These are phyloP conservation scores for Trichomonas gallinae DNA, from an alignment of 208 protist genomes.

Conservation along the genomic window DNA sequence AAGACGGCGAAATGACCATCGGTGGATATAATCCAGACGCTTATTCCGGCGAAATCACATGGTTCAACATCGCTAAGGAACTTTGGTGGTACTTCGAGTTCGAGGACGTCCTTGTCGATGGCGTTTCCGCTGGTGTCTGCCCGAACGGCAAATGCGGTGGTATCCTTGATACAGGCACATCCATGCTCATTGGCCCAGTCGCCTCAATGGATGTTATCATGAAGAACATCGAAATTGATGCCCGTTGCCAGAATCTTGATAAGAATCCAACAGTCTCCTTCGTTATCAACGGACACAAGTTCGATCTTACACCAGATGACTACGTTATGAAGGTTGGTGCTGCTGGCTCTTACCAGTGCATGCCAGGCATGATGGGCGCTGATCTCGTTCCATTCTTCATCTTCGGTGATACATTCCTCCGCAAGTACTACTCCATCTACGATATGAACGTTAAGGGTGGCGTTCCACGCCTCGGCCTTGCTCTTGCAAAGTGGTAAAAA, in stretches of 20 bases:
- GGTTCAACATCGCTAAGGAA: slow-evolving; percentile 24
- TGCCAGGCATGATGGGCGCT: slow-evolving; percentile 55
- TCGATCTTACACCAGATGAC: background rate
- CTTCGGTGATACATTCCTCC: slow-evolving; percentile 66
- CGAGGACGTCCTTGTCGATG: background rate
- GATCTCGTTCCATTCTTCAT: slow-evolving; percentile 57
- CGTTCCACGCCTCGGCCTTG: background rate
- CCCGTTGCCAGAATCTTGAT: background rate
- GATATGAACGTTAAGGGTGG: background rate
- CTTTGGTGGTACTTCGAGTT: slow-evolving; percentile 42
- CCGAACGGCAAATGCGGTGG: background rate
- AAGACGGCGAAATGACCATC: slow-evolving; percentile 33
- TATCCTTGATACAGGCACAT: slow-evolving; percentile 76
- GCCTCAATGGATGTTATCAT: slow-evolving; percentile 29
- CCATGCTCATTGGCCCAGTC: slow-evolving; percentile 65
- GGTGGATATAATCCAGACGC: slow-evolving; percentile 34
- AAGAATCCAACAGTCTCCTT: slow-evolving; percentile 28
- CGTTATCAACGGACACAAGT: slow-evolving; percentile 17
- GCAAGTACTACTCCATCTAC: slow-evolving; percentile 31
- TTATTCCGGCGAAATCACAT: slow-evolving; percentile 38
- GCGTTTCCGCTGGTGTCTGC: background rate
- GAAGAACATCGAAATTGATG: slow-evolving; percentile 28
- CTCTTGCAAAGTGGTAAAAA: background rate
- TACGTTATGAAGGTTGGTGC: slow-evolving; percentile 34
- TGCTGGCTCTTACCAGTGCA: slow-evolving; percentile 35